A percentile compares a stretch with the other conserved stretches of the same genome.
Evolutionary conservation across 148 eudicot genomes (phyloP).

Genomic region (Spergularia bocconei): DNA sequence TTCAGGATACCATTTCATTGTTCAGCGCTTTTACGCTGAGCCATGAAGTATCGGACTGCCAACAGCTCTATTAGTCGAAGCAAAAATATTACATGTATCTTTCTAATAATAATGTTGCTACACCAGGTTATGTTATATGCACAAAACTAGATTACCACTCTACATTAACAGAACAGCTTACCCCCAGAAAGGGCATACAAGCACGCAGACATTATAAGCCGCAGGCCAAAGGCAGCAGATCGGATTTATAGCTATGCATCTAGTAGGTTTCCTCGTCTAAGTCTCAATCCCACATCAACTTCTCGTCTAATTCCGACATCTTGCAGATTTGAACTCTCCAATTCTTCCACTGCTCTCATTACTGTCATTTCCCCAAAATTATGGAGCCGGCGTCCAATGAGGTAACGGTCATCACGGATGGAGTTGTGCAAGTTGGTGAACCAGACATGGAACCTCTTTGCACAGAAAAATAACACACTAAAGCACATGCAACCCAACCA

Average conservation of each 20-base stretch:
- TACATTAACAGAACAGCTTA: conserved; percentile 15
- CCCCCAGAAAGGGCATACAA: neutral
- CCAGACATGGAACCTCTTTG: conserved; percentile 92
- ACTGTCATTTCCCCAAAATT: conserved; percentile 59
- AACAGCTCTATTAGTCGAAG: neutral
- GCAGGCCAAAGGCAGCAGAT: too few species aligned
- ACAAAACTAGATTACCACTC: conserved; percentile 29
- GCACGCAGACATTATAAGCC: neutral
- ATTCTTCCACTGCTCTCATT: conserved; percentile 30
- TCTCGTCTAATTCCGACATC: conserved; percentile 32
- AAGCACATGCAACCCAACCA: conserved; percentile 89
- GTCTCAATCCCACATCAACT: conserved; percentile 63
- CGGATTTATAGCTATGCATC: conserved; percentile 31
- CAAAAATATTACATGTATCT: conserved; percentile 17
- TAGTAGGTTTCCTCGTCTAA: conserved; percentile 47
- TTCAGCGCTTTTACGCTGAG: too few species aligned
- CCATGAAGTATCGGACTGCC: too few species aligned
- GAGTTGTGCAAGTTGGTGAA: conserved; percentile 97
- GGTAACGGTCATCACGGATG: conserved; percentile 88
- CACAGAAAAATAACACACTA: conserved; percentile 72
- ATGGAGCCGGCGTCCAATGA: conserved; percentile 91
- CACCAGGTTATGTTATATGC: conserved; percentile 27
- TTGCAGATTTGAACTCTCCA: conserved; percentile 23
- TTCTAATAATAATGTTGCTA: conserved; percentile 7
- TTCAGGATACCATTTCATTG: too few species aligned